Evolutionary conservation across 768 basidiomycete species (phyloP).

Genomic region (Pholiota conissans): DNA sequence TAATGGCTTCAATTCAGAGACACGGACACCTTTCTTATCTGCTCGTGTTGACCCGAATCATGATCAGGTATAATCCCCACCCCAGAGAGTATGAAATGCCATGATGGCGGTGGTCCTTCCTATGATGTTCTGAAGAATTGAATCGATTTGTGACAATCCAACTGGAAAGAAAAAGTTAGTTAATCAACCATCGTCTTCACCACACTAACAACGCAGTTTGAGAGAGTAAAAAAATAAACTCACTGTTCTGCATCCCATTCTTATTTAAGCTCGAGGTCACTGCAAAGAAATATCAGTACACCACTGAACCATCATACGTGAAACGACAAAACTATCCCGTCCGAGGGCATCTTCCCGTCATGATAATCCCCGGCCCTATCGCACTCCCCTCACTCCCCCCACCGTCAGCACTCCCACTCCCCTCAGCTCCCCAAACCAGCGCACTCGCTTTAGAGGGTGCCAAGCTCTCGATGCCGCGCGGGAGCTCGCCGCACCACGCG

Average conservation of each 20-base stretch:
- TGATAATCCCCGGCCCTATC: slow-evolving; percentile 3
- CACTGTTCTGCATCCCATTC: too few species aligned
- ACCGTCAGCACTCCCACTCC: neutral
- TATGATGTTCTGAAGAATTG: neutral
- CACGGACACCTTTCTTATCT: neutral
- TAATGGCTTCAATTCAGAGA: neutral
- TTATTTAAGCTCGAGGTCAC: too few species aligned
- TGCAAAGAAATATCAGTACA: neutral
- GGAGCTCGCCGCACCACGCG: slow-evolving; percentile 71
- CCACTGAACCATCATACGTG: neutral
- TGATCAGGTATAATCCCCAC: neutral
- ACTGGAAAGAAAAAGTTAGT: too few species aligned
- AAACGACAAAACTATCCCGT: neutral
- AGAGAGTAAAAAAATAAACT: too few species aligned
- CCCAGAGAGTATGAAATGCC: neutral
- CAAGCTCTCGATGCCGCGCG: slow-evolving; percentile 58
- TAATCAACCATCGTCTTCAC: too few species aligned
- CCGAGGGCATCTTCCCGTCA: slow-evolving; percentile 1
- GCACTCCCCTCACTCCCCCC: neutral
- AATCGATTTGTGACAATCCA: neutral
- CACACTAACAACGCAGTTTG: too few species aligned
- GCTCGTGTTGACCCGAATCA: neutral
- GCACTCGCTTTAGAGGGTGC: slow-evolving; percentile 29
- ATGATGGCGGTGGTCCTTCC: neutral
- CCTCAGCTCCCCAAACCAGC: neutral